phyloP scores from a whole-genome alignment of 495 filamentous ascomycete species.

The Recurvomyces mirabilis region DNA sequence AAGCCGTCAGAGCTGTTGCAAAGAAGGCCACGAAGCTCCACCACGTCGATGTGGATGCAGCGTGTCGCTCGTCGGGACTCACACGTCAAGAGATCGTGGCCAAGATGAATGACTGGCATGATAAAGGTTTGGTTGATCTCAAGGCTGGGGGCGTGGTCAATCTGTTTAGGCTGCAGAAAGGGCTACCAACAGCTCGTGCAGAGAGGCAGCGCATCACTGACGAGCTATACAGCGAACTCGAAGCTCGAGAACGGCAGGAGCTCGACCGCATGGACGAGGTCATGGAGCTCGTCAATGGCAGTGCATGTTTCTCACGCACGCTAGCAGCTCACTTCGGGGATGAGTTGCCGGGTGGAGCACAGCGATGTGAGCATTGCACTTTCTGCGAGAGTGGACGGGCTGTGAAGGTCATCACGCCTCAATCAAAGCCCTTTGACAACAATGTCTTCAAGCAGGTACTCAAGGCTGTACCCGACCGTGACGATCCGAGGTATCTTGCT shows the following conservation, averaged over 20 bases:
- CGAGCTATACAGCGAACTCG: slow-evolving; percentile 38
- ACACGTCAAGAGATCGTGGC: slow-evolving; percentile 35
- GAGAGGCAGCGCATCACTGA: slow-evolving; percentile 34
- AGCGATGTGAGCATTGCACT: slow-evolving; percentile 42
- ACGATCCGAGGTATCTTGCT: slow-evolving; percentile 46
- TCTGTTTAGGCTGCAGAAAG: slow-evolving; percentile 37
- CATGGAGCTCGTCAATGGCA: slow-evolving; percentile 38
- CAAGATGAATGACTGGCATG: slow-evolving; percentile 41
- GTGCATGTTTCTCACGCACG: slow-evolving; percentile 34
- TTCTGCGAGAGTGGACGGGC: slow-evolving; percentile 37
- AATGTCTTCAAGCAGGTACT: slow-evolving; percentile 33
- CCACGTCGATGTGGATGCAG: slow-evolving; percentile 37
- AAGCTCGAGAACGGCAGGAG: slow-evolving; percentile 38
- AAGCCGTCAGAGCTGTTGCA: slow-evolving; percentile 29
- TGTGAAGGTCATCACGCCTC: slow-evolving; percentile 25
- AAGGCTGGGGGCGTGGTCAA: slow-evolving; percentile 38
- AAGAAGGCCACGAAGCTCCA: slow-evolving; percentile 28
- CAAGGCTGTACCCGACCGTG: slow-evolving; percentile 30
- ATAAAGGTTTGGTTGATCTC: slow-evolving; percentile 35
- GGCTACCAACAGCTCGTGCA: slow-evolving; percentile 32
- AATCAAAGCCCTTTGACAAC: slow-evolving; percentile 26
- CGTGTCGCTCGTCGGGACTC: slow-evolving; percentile 15
- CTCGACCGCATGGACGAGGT: slow-evolving; percentile 38
- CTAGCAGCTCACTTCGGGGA: slow-evolving; percentile 49
- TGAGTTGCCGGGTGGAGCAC: slow-evolving; percentile 29